phyloP scores from a whole-genome alignment of 306 rosid species.

The Malus asiatica region DNA sequence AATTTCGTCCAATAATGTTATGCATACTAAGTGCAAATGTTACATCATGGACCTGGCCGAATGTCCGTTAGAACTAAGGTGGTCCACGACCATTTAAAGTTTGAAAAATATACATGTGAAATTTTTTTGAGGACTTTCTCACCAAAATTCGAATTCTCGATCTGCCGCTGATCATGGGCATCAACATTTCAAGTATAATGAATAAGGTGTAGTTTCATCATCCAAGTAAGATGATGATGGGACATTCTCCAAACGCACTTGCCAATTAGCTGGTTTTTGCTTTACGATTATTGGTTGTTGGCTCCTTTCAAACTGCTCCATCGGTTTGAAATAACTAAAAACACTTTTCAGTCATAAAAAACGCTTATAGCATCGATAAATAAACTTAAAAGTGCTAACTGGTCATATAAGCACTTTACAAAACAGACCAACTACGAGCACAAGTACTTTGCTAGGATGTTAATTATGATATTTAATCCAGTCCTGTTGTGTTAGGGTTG shows the following conservation, averaged over 20 bases:
- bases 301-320: too few species aligned
- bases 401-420: too few species aligned
- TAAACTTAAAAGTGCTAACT: too few species aligned
- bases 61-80: too few species aligned
- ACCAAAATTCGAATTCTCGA: too few species aligned
- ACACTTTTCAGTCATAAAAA: too few species aligned
- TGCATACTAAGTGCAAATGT: background rate
- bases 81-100: too few species aligned
- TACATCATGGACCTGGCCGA: background rate
- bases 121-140: accelerated
- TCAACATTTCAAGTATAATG: background rate
- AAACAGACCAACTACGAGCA: too few species aligned
- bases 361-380: too few species aligned
- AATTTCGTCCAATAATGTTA: background rate
- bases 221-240: background rate
- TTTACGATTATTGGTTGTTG: too few species aligned
- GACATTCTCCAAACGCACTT: background rate
- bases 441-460: background rate
- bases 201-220: background rate
- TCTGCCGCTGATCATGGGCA: background rate
- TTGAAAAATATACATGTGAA: too few species aligned
- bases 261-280: background rate
- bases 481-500: background rate
- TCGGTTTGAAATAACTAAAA: too few species aligned
- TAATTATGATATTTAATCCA: background rate